Base-by-base conservation (phyloP, 202 grass and related monocot species). In the Setaria italica region DNA sequence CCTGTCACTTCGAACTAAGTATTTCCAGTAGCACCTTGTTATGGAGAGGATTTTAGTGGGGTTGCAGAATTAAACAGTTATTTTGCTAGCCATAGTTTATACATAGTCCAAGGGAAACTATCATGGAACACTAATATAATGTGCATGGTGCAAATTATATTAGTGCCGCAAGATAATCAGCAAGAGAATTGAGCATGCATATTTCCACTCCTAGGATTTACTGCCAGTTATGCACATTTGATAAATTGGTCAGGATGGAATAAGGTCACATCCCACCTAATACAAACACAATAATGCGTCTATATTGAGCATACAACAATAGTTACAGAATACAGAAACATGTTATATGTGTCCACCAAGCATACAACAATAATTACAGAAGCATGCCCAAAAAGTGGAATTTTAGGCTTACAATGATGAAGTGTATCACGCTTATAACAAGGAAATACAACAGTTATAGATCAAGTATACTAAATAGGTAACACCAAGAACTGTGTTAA, bases 221-320 rank as follows among this genome's bases (percentile, higher is more conserved):
- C 16, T 89, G 20, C 6, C 53, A 69, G 59, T 74, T 48, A 83
- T 65, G 86, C n/a, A 67, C 35, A 80, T 77, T 60, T 65, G 46
- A 71, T 58, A 66, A 76, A 71, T 14, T 65, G 30, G 62, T 41
- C 47, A 70, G 49, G 20, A 49, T 41, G 13, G 47, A 79, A 59
- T 20, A 76, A 68, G 62, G 62, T 41, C 46, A 76, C 48, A 84
- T 66, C 79, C 19, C 6, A 77, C 25, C 5, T 17, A 65, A 71
- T 1, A 45, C 15, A 72, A 86, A 77, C 20, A 86, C 17, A 55
- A 74, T 65, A 10, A 81, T 11, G 6, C 12, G 30, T 7, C 43
- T 72, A 82, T 55, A 35, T 48, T 77, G 7, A 57, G 72, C 35
- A 35, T 56, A 33, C 41, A 47, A 16, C 33, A 54, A 21, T 82